Conservation (phyloP, 108 stramenopile species). For the Schizochytrium sp. region DNA sequence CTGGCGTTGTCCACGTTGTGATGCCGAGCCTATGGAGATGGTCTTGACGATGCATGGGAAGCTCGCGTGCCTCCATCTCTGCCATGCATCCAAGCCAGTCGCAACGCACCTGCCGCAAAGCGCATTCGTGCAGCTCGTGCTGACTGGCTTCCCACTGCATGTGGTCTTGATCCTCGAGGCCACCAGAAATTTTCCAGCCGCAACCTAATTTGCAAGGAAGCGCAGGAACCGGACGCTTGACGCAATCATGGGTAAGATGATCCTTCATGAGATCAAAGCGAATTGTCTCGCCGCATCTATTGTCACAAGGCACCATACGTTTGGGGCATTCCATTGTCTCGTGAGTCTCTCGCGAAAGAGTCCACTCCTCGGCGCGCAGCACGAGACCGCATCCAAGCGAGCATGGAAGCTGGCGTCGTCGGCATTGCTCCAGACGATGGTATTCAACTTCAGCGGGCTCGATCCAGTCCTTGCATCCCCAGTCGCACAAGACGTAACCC, state of each 20-base stretch:
- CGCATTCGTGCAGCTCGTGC: slow-evolving; percentile 48
- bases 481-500: slow-evolving; percentile 49
- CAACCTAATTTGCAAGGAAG: slow-evolving; percentile 44
- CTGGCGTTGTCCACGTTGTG: slow-evolving; percentile 5
- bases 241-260: slow-evolving; percentile 36
- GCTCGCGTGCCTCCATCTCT: slow-evolving; percentile 41
- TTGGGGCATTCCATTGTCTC: slow-evolving; percentile 36
- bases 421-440: slow-evolving; percentile 35
- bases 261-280: slow-evolving; percentile 28
- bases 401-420: slow-evolving; percentile 44
- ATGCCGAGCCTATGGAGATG: not conserved
- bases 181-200: slow-evolving; percentile 35
- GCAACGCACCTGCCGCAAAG: slow-evolving; percentile 37
- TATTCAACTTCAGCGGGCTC: slow-evolving; percentile 36
- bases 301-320: slow-evolving; percentile 45
- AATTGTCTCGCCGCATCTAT: slow-evolving; percentile 43
- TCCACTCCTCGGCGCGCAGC: slow-evolving; percentile 25
- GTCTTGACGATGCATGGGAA: slow-evolving; percentile 26
- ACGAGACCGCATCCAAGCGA: slow-evolving; percentile 33
- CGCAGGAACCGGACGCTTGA: slow-evolving; percentile 44
- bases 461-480: slow-evolving; percentile 51
- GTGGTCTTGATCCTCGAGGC: slow-evolving; percentile 24
- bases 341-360: not conserved
- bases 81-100: slow-evolving; percentile 40
- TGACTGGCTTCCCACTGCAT: slow-evolving; percentile 41